These are phyloP conservation scores for Lophiotrema nucula DNA, from an alignment of 495 filamentous ascomycete species.

Conservation along the genomic window DNA sequence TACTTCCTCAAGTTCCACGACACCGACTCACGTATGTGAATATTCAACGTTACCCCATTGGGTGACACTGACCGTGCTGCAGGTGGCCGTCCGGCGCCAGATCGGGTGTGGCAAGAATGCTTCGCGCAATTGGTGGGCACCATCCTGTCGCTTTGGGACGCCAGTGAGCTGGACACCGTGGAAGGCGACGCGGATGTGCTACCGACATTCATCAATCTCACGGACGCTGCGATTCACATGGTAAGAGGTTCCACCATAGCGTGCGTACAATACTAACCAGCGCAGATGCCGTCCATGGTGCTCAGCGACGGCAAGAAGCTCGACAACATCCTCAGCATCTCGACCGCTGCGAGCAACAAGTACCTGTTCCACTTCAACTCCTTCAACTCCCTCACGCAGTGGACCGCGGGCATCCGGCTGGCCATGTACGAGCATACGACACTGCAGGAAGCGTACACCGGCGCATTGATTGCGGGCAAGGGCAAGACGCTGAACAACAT, in stretches of 20 bases:
- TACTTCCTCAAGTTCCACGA: conserved; percentile 97
- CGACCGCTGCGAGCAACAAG: conserved; percentile 90
- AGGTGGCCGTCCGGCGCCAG: conserved; percentile 83
- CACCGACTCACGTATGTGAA: conserved; percentile 74
- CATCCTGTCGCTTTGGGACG: conserved; percentile 94
- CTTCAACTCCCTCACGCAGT: conserved; percentile 86
- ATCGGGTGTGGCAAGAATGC: conserved; percentile 93
- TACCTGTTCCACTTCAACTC: conserved; percentile 96
- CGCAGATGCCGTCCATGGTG: conserved; percentile 78
- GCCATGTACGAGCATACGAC: conserved; percentile 93
- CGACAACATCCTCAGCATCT: conserved; percentile 92
- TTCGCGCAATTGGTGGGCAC: conserved; percentile 96
- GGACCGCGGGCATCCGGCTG: conserved; percentile 92
- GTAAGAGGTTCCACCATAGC: conserved; percentile 48
- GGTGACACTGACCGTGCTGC: conserved; percentile 34
- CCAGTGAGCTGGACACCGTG: conserved; percentile 84
- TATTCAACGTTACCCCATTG: background rate
- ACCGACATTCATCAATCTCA: conserved; percentile 94
- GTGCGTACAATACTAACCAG: background rate
- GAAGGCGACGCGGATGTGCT: conserved; percentile 80
- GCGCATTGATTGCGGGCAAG: conserved; percentile 91
- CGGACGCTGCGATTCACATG: conserved; percentile 97
- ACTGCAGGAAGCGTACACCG: conserved; percentile 94
- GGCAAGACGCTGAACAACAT: conserved; percentile 87
- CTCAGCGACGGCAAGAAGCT: conserved; percentile 69